Evolutionary conservation across 805 yeast genomes (phyloP), one percentile per base, ranked within the genome.

Genomic region (Candida broadrunensis): DNA sequence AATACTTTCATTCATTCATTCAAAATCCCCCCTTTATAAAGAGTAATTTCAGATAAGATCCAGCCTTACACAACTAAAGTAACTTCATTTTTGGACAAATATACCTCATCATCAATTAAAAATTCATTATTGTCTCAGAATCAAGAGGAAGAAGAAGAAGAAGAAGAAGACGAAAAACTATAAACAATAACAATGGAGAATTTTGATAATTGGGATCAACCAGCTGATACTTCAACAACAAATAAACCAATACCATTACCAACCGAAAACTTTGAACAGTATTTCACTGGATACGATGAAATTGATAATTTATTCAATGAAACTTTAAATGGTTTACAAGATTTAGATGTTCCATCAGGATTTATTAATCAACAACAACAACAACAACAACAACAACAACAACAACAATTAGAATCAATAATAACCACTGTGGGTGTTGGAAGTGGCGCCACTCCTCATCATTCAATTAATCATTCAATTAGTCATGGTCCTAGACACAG

Each of bases 301-400:
- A 65, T 79, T 26, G 84, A 78, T 54, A 74, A 72, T 46, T 58
- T 79, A 44, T 65, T 84, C 43, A 77, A 77, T 31, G 81, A 79
- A 46, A 73, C 85, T 2, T 60, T 83, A 30, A 63, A 72, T 12
- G 73, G 75, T 0, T 58, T 80, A 19, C 82, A 78, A 54, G 88
- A 82, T 40, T 67, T 84, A 43, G 86, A 77, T 49, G 83, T 84
- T 34, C 83, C 87, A 0, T 57, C 71, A 0, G 75, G 75, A 2
- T 68, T 58, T 36, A 58, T 38, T 37, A 37, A 36, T 33, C 6
- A 26, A 7, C 6, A 5, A 5, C 14, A 11, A 26, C 29, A 7
- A 7, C 5, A 26, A 11, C 12, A 5, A 11, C 5, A 8, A 5
- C 14, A 11, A 11, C 40, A 31, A 18, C 37, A 42, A 20, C 48